Conservation (phyloP, 2,329 filamentous ascomycete genomes). For the Calycina marina region DNA sequence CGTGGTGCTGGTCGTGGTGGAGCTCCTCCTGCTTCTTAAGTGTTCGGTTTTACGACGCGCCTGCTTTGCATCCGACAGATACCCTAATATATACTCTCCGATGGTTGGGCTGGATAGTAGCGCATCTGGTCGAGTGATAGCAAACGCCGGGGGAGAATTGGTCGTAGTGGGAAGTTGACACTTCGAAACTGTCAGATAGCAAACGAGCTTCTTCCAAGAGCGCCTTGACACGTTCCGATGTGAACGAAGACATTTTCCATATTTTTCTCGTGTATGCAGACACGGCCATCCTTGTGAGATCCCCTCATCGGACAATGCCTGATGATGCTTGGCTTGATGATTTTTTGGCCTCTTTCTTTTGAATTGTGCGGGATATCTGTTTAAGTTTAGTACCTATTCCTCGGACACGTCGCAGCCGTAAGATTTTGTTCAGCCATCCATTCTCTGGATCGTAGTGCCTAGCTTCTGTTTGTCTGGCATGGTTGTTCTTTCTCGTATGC, state of each 20-base stretch:
- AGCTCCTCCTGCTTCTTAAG: constrained; percentile 35
- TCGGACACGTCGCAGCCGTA: too few species aligned
- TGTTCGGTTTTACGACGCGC: constrained; percentile 17
- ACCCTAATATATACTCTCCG: constrained; percentile 17
- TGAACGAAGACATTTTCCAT: constrained; percentile 1
- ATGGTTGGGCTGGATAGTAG: constrained; percentile 31
- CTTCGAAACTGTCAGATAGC: constrained; percentile 26
- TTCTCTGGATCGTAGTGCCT: too few species aligned
- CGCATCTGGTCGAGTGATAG: constrained; percentile 33
- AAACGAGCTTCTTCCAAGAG: constrained; percentile 23
- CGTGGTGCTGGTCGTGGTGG: constrained; percentile 47
- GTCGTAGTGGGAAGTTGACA: constrained; percentile 30
- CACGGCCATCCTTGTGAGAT: too few species aligned
- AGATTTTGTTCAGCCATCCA: too few species aligned
- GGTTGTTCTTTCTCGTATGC: too few species aligned
- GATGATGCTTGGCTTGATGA: too few species aligned
- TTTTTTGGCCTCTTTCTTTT: too few species aligned
- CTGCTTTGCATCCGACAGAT: constrained; percentile 24
- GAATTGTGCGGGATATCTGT: too few species aligned
- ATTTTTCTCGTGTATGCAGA: too few species aligned
- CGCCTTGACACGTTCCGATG: constrained; percentile 8
- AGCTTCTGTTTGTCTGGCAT: too few species aligned
- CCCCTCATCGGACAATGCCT: too few species aligned
- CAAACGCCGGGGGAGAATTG: constrained; percentile 31
- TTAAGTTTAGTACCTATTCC: too few species aligned